A percentile compares a stretch with the other conserved stretches of the same genome.
Conservation (phyloP, 192 early-diverging fungal genomes). For the Powellomyces hirtus region DNA sequence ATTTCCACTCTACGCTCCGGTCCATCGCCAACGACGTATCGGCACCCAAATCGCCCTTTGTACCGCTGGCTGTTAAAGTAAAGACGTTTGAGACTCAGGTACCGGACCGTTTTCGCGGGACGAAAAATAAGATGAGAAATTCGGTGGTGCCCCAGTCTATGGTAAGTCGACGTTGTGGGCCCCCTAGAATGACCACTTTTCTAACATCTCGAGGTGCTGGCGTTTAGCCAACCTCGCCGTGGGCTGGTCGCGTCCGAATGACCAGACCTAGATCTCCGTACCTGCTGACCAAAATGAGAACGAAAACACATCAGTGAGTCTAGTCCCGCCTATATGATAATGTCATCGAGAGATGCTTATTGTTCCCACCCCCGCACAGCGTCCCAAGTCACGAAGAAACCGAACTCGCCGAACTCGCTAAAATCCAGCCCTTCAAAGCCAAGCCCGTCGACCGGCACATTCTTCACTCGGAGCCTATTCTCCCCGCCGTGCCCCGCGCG, state of each 20-base stretch:
- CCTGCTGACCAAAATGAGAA: conserved; percentile 42
- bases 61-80: conserved; percentile 40
- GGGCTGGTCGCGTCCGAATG: conserved; percentile 21
- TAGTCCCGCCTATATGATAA: too few relatives aligned
- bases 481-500: conserved; percentile 13
- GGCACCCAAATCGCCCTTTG: conserved; percentile 41
- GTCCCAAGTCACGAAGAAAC: conserved; percentile 34
- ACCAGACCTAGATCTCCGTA: conserved; percentile 47
- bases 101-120: conserved; percentile 31
- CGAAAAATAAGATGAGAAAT: too few relatives aligned
- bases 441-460: conserved; percentile 41
- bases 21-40: background rate
- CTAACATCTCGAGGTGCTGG: too few relatives aligned
- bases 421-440: conserved; percentile 47
- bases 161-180: too few relatives aligned
- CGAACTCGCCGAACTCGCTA: conserved; percentile 32
- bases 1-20: conserved; percentile 26
- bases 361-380: too few relatives aligned
- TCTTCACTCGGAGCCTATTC: conserved; percentile 14
- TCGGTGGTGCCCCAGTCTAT: too few relatives aligned
- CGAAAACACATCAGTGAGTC: conserved; percentile 33
- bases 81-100: conserved; percentile 32
- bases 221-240: conserved; percentile 11
- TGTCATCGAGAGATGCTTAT: too few relatives aligned
- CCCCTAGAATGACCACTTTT: too few relatives aligned